Evolutionary conservation across 768 basidiomycete genomes (phyloP), one percentile per base, ranked within the genome.

Genomic region (Tricholoma flavovirens): DNA sequence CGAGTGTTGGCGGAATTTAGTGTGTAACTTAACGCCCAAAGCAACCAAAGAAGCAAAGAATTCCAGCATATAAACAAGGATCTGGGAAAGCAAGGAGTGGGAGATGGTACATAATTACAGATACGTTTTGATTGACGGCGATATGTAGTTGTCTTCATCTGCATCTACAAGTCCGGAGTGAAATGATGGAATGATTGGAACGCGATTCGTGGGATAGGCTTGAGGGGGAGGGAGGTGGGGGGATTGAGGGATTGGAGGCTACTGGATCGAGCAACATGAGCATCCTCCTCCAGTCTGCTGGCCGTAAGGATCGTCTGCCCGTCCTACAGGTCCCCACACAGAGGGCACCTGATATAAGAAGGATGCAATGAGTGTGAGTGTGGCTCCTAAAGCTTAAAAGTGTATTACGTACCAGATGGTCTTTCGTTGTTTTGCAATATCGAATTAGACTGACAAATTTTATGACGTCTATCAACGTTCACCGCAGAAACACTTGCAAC

Each of bases 301-400:
- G 22, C 87, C 88, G 66, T 93, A 98, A 49, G 96, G 96, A 68
- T 99, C 96, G 57, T 96, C 92, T 42, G 83, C 84, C 67, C 89
- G 90, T 60, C 84, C 84, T n/a, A 96, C 86, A 21, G 91, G 87
- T 9, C 97, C 97, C 97, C 97, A 99, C 1, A 99, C 92, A 17
- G 90, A 93, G 22, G 95, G 94, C 49, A 96, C 88, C 89, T 94
- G 65, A 21, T 64, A 62, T n/a, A 26, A 53, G 51, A 42, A 57
- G 60, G 35, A 59, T 21, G 33, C 24, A 24, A 17, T 52, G 43
- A 55, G 53, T 12, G 9, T 6, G 32, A 36, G 15, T 49, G 17
- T 1, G 46, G 8, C 15, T 26, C 26, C 36, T 24, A 36, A 33
- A n/a, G n/a, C n/a, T n/a, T n/a, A n/a, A 55, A 30, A 55, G 40